Evolutionary conservation across 2,329 filamentous ascomycete species (phyloP), one percentile per base, ranked within the genome.

Genomic region (Metarhizium guizhouense): DNA sequence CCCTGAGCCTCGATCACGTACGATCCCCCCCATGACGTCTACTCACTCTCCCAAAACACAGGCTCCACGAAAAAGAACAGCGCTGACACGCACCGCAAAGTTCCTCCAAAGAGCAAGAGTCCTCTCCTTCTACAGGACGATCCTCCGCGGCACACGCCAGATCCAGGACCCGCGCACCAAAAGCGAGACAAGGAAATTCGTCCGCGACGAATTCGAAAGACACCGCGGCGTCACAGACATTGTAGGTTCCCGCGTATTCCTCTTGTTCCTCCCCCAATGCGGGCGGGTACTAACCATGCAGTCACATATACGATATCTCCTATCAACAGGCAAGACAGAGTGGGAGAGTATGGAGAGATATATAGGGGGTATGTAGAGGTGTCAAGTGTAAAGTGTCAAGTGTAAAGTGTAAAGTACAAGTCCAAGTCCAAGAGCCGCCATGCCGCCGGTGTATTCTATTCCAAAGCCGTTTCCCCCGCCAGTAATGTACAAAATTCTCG

Each of bases 251-350:
- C 16, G 18, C 5, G 10, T 16, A 16, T 40, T 13, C 8, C 2
- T 40, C 38, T 14, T 18, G 14, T 4, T 38, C 6, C 3, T n/a
- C 8, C 8, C 30, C 8, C 51, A 20, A 13, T 25, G 13, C 51
- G n/a, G 11, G 6, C 18, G 25, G 29, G 25, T 18, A 29, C 49
- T 30, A 16, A 45, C 32, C 38, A 25, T 4, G 7, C 29, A 83
- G 81, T 69, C 71, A 60, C 83, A 86, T 62, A 82, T 85, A 60
- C 76, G 80, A 56, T 86, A 85, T 66, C 75, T 86, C 42, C 67
- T 85, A 56, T 84, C 82, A 10, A 85, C 79, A 3, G 83, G 83
- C 54, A 85, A 83, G 70, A 83, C 81, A 30, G 79, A 86, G 64
- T 86, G 83, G 82, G 80, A 86, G 62, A 74, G 68, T 54, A 84